Evolutionary conservation across 2,329 filamentous ascomycete species (phyloP).

Genomic region (Tolypocladium guangdongense): DNA sequence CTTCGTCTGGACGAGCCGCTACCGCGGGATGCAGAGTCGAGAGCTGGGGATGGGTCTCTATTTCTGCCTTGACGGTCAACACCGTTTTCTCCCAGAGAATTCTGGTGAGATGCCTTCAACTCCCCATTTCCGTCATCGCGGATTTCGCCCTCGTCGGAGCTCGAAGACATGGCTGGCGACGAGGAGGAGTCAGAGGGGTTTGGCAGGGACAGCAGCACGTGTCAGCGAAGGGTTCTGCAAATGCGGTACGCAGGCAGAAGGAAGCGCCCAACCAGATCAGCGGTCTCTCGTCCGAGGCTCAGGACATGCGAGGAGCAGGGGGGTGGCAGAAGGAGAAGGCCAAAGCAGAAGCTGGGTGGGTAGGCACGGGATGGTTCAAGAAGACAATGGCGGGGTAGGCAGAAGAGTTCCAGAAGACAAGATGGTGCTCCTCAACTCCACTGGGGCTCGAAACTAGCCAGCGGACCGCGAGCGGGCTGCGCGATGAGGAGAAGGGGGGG

Average conservation of each 20-base stretch:
- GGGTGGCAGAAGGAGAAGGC: background rate
- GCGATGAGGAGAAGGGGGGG: background rate
- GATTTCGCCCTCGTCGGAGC: conserved; percentile 83
- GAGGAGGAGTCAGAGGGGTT: conserved; percentile 1
- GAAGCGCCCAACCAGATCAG: conserved; percentile 32
- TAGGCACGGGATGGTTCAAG: too few relatives aligned
- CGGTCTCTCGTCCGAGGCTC: conserved; percentile 24
- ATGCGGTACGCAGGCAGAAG: conserved; percentile 18
- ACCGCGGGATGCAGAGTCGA: conserved; percentile 32
- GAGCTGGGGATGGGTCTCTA: conserved; percentile 48
- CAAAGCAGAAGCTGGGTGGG: background rate
- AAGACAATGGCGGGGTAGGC: background rate
- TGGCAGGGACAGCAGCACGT: conserved; percentile 10
- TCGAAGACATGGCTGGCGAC: conserved; percentile 30
- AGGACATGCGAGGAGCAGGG: conserved; percentile 12
- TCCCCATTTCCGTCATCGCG: conserved; percentile 55
- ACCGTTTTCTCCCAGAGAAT: conserved; percentile 61
- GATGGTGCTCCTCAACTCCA: background rate
- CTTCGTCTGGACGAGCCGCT: conserved; percentile 33
- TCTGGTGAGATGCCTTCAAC: conserved; percentile 78
- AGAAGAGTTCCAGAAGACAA: background rate
- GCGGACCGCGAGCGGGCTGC: background rate
- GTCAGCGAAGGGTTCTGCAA: conserved; percentile 24
- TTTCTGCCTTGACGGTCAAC: conserved; percentile 90
- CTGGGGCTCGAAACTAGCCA: background rate